phyloP scores from a whole-genome alignment of 176 grass and related monocot genomes.

The Sorghum bicolor region Sorghum_bicolor_NCBIv3 NC_012871.2:67608001-67608500 shows the following conservation, averaged over 20 bases:
- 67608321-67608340: not conserved
- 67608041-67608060: no score
- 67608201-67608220: not conserved
- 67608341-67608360: not conserved
- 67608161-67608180: conserved; percentile 15
- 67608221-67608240: not conserved
- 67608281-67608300: not conserved
- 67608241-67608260: not conserved
- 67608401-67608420: no score
- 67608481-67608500: no score
- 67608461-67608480: no score
- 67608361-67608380: not conserved
- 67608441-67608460: no score
- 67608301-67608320: not conserved
- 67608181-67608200: conserved; percentile 27
- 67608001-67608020: no score
- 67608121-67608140: not conserved
- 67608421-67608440: no score
- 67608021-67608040: no score
- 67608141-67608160: conserved; percentile 30
- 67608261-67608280: not conserved
- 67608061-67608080: no score
- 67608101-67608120: not conserved
- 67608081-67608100: no score
- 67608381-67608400: not conserved